A percentile compares a stretch with the other conserved stretches of the same genome.
These are phyloP conservation scores for Falciphora oryzae DNA, from an alignment of 2,329 filamentous ascomycete genomes.

Conservation along the genomic window DNA sequence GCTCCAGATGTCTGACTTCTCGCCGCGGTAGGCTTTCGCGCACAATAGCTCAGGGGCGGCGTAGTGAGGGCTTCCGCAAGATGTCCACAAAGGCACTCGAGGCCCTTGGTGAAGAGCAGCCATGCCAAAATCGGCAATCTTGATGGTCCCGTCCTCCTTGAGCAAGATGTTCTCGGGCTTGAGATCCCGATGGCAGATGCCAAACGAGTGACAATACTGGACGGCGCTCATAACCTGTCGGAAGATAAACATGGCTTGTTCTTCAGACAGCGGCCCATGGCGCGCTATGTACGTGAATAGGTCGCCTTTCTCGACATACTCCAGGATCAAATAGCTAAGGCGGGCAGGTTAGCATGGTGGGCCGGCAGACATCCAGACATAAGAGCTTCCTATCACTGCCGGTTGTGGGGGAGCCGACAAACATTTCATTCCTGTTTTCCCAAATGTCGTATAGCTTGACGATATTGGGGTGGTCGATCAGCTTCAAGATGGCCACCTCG, in stretches of 20 bases:
- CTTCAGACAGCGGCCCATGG: slow-evolving; percentile 68
- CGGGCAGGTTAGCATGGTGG: background rate
- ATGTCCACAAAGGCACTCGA: slow-evolving; percentile 74
- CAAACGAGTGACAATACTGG: slow-evolving; percentile 87
- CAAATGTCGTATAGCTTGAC: slow-evolving; percentile 94
- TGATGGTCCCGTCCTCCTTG: slow-evolving; percentile 69
- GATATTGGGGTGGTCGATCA: slow-evolving; percentile 91
- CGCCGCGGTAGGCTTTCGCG: slow-evolving; percentile 71
- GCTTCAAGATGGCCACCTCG: slow-evolving; percentile 94
- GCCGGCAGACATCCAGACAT: background rate
- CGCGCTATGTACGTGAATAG: slow-evolving; percentile 81
- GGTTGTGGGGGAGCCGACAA: slow-evolving; percentile 29
- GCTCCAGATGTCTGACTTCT: slow-evolving; percentile 91
- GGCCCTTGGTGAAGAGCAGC: slow-evolving; percentile 80
- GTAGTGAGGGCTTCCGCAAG: slow-evolving; percentile 95
- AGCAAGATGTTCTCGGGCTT: slow-evolving; percentile 97
- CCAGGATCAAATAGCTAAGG: slow-evolving; percentile 82
- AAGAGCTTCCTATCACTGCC: background rate
- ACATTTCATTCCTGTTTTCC: slow-evolving; percentile 96
- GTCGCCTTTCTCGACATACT: slow-evolving; percentile 76
- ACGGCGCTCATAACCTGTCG: slow-evolving; percentile 90
- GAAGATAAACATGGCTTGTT: slow-evolving; percentile 77
- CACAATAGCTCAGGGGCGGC: slow-evolving; percentile 88
- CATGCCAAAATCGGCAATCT: slow-evolving; percentile 98
- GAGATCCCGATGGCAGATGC: slow-evolving; percentile 91